Evolutionary conservation across 2,329 filamentous ascomycete species (phyloP), one percentile per base, ranked within the genome.

Genomic region (Colletotrichum sp.): DNA sequence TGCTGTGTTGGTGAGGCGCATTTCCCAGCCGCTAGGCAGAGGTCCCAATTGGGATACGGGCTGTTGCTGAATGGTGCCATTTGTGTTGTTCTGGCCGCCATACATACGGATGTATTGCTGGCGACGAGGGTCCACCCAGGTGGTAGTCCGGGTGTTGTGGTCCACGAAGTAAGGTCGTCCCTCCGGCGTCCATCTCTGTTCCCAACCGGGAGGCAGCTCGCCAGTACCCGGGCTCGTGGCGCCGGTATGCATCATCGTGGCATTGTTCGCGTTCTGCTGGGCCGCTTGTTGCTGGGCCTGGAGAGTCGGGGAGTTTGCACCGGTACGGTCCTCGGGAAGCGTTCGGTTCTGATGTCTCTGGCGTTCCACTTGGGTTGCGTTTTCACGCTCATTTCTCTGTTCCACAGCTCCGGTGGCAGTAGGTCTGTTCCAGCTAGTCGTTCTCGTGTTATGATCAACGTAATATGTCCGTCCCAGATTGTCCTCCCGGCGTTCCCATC

Each of bases 81-180:
- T 96, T 80, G 93, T 92, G 77, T 94, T 95, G 85, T 95, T 97
- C 81, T 96, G 95, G 3, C 96, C 96, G 36, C 92, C 92, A 83
- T 99, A 99, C 95, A 99, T 98, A 75, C 97, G 92, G 77, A 99
- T 99, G 86, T 98, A 99, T 85, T 99, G 97, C 86, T 99, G 97
- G 77, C 97, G 93, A 80, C 97, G 93, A 34, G 97, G 97, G 84
- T 99, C 97, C 18, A 99, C 97, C 97, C 97, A 99, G 1, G 97
- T 99, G 0, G 97, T 99, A 2, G 97, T 99, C 79, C 97, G 92
- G 12, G 97, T 99, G 84, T 99, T 99, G 86, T 99, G 97, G 84
- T 99, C 97, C 66, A 99, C 97, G 85, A 98, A 99, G 86, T 99
- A 99, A 10, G 96, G 91, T 67, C 97, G 92, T 32, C 96, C 96